Base-by-base conservation (phyloP, 495 filamentous ascomycete species). In the Haplographium delicatum region DNA sequence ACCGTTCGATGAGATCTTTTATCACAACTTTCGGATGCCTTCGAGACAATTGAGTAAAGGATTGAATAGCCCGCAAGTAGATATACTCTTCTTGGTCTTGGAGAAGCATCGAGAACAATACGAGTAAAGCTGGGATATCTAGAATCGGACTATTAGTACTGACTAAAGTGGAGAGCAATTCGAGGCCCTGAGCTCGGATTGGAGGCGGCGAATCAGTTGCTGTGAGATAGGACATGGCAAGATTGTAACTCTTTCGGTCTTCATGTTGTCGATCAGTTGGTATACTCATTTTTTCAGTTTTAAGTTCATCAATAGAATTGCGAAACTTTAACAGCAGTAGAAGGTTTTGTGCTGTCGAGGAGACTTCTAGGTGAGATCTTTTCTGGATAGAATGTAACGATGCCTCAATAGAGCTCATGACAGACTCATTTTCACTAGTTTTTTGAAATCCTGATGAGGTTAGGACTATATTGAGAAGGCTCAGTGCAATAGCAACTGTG, bases 111-210 rank as follows among this genome's bases (percentile, higher is more conserved):
- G 86, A 71, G 5, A 89, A 71, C 0, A 91, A 74, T 1, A 82
- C 74, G 2, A 85, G 62, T 1, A 84, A 83, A 13, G 79, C 75
- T 0, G 80, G 80, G 18, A 89, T 80, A 60, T 93, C 85, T 41
- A 91, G 70, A 11, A 86, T 70, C 0, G 86, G 75, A 8, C 76
- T 86, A 15, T 71, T 62, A 15, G 75, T 70, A 24, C 71, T 68
- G 55, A 93, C 80, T 15, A 95, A 66, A 25, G 70, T 69, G 0
- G 80, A 79, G 13, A 94, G 66, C 1, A 88, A 74, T 18, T 83
- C 81, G 28, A 95, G 78, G 8, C 87, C 89, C 62, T 93, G 85
- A 4, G 80, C 83, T 24, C 87, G 80, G 8, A 91, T 82, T 0
- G 89, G 89, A 5, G 88, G 78, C 0, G 88, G 80, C 0, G 83